Conservation (phyloP, 1,284 basidiomycete genomes). For the Heterobasidion parviporum region DNA sequence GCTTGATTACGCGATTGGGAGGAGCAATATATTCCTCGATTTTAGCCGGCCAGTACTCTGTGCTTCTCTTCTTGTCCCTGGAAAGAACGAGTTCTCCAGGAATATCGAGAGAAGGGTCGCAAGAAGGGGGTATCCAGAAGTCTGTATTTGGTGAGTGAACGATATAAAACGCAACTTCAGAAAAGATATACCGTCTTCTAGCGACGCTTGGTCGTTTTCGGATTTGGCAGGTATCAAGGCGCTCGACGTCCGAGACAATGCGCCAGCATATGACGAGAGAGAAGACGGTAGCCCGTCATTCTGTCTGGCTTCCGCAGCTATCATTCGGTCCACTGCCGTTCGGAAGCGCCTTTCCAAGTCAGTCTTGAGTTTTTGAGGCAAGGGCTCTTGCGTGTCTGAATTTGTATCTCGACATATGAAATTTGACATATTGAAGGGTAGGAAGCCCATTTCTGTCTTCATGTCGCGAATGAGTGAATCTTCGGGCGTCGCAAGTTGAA, state of each 20-base stretch:
- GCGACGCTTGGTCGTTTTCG: not conserved
- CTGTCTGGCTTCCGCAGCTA: conserved; percentile 19
- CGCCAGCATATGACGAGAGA: conserved; percentile 16
- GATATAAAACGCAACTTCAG: not conserved
- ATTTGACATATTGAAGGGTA: conserved; percentile 21
- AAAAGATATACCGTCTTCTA: not conserved
- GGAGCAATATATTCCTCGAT: conserved; percentile 48
- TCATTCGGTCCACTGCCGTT: conserved; percentile 22
- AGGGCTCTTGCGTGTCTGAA: conserved; percentile 5
- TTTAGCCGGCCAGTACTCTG: conserved; percentile 56
- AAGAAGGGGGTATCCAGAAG: conserved; percentile 29
- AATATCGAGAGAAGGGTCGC: conserved; percentile 42
- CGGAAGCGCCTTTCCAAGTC: conserved; percentile 23
- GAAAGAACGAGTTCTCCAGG: conserved; percentile 62
- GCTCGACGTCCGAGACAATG: not conserved
- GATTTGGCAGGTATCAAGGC: not conserved
- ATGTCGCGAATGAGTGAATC: conserved; percentile 18
- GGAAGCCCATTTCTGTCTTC: conserved; percentile 11
- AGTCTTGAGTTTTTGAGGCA: conserved; percentile 20
- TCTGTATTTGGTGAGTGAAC: conserved; percentile 4
- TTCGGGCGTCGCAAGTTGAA: conserved; percentile 13
- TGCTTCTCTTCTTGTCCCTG: conserved; percentile 27
- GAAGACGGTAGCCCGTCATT: conserved; percentile 21
- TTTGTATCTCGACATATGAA: conserved; percentile 4
- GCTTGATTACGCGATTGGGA: conserved; percentile 20